These are phyloP conservation scores for Phytophthora sojae DNA, from an alignment of 352 stramenopile species.

Conservation along the genomic window DNA sequence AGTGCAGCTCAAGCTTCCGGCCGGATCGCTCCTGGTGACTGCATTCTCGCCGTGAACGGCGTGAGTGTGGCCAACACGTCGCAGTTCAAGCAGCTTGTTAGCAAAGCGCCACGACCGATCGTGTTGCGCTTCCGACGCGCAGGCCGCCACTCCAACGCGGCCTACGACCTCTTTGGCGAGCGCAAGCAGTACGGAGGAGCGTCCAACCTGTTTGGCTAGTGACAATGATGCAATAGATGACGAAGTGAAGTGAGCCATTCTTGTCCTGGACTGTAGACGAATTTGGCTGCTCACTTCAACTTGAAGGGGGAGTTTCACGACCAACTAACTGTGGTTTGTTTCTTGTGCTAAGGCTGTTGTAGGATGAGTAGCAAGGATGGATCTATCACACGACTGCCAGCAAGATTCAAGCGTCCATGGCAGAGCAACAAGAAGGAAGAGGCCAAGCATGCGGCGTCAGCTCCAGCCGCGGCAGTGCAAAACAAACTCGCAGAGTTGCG, in stretches of 20 bases:
- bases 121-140: conserved; percentile 74
- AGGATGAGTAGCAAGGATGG: conserved; percentile 21
- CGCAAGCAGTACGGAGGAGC: conserved; percentile 14
- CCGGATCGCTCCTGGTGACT: conserved; percentile 66
- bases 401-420: conserved; percentile 28
- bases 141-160: conserved; percentile 48
- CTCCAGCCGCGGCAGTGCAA: background rate
- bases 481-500: conserved; percentile 29
- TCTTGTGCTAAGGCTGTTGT: conserved; percentile 1
- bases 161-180: conserved; percentile 82
- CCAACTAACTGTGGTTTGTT: conserved; percentile 8
- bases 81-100: conserved; percentile 81
- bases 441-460: conserved; percentile 1
- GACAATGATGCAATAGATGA: conserved; percentile 17
- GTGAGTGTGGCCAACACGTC: conserved; percentile 67
- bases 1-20: conserved; percentile 62
- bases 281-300: conserved; percentile 17
- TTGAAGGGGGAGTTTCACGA: conserved; percentile 20
- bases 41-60: conserved; percentile 78
- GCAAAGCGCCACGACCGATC: conserved; percentile 58
- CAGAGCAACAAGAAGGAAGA: conserved; percentile 20
- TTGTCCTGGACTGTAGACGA: conserved; percentile 8
- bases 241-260: conserved; percentile 12
- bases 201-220: conserved; percentile 40
- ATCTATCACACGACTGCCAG: conserved; percentile 32